Base-by-base conservation (phyloP, 1,284 basidiomycete species). In the Moesziomyces parantarcticus region DNA sequence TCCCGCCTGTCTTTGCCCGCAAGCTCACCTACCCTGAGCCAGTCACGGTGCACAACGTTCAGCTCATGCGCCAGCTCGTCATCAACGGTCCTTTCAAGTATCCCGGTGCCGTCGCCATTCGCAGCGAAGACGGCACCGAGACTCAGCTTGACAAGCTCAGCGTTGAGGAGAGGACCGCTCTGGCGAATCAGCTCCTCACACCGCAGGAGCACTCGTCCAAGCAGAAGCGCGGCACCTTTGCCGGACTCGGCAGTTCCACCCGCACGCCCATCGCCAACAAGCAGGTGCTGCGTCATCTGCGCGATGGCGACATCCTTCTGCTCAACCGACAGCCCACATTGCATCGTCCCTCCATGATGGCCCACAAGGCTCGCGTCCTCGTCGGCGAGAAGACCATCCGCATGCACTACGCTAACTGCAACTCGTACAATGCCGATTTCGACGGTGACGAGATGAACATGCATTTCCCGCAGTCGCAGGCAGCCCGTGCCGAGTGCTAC, bases 291-390 rank as follows among this genome's bases (percentile, higher is more conserved):
- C 89, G 97, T 54, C 97, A 99, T 86, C 88, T 99, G 14, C 89
- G 89, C 58, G 94, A 99, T 84, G 97, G 97, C 3, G 97, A 99
- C 83, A 92, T 97, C 62, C 87, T 99, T 67, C 92, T 99, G 76
- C 87, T 99, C 56, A 99, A 99, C 84, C 92, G 97, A 69, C 97
- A 99, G 87, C 97, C 97, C 10, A 99, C 97, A 1, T 87, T 99
- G 62, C 97, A 99, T 85, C 99, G 99, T 84, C 96, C 97, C n/a
- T 94, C 92, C 87, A 99, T 99, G 96, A 99, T 99, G 97, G 92
- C 91, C 11, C 97, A 99, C 85, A 92, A 90, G 77, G 97, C 96
- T 23, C 91, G 91, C 69, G 92, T 99, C 18, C 85, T 99, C 68
- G 89, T 90, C 65, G 97, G 96, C 48, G 97, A 99, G 86, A 97